These are phyloP conservation scores for Trebouxia sp. DNA, from an alignment of 139 green algal species.

Conservation along the genomic window DNA sequence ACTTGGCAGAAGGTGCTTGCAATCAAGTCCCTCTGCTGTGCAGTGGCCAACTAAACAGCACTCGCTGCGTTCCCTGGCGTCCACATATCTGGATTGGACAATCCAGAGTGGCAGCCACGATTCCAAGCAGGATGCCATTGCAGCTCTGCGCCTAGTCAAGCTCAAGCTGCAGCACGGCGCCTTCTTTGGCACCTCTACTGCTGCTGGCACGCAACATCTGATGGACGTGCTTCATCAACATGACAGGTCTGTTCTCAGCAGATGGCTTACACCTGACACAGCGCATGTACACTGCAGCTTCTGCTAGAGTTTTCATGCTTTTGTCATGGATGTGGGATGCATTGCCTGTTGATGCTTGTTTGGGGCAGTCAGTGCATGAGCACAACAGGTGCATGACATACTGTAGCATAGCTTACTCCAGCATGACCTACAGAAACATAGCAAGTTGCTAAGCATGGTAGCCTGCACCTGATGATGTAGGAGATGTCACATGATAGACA, in stretches of 20 bases:
- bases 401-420: too few relatives aligned
- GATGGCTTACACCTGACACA: too few relatives aligned
- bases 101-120: conserved; percentile 84
- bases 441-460: too few relatives aligned
- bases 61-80: conserved; percentile 59
- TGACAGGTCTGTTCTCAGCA: too few relatives aligned
- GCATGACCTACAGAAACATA: too few relatives aligned
- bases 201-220: conserved; percentile 45
- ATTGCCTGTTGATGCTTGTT: too few relatives aligned
- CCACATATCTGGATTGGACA: conserved; percentile 64
- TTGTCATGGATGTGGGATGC: too few relatives aligned
- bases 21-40: too few relatives aligned
- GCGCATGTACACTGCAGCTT: too few relatives aligned
- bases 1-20: too few relatives aligned
- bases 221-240: conserved; percentile 52
- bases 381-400: background rate
- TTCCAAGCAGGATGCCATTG: conserved; percentile 73
- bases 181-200: conserved; percentile 25
- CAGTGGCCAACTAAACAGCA: conserved; percentile 71
- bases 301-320: too few relatives aligned
- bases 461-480: background rate
- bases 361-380: too few relatives aligned
- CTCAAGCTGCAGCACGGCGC: conserved; percentile 83
- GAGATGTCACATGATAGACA: background rate
- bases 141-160: conserved; percentile 81